These are phyloP conservation scores for Suillus occidentalis DNA, from an alignment of 768 basidiomycete genomes.

Conservation along the genomic window DNA sequence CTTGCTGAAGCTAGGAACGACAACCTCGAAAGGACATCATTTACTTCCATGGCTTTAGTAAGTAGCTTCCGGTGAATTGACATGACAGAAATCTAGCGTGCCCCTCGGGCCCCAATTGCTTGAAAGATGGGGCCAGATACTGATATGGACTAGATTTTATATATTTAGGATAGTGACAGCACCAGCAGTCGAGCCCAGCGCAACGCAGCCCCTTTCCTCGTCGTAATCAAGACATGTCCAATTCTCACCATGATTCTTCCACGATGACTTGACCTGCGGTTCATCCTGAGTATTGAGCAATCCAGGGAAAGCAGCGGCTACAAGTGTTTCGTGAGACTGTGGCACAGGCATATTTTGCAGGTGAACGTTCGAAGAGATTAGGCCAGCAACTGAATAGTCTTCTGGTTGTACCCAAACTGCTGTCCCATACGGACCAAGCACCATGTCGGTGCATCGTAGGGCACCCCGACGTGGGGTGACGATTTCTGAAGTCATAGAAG, in stretches of 20 bases:
- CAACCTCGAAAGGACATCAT: background rate
- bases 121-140: background rate
- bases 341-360: slow-evolving; percentile 16
- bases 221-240: slow-evolving; percentile 67
- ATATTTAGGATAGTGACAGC: slow-evolving; percentile 42
- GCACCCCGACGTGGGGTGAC: slow-evolving; percentile 45
- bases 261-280: slow-evolving; percentile 32
- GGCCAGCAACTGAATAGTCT: slow-evolving; percentile 41
- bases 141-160: slow-evolving; percentile 9
- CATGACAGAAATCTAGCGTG: background rate
- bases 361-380: slow-evolving; percentile 28
- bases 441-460: slow-evolving; percentile 53
- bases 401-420: slow-evolving; percentile 64
- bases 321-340: slow-evolving; percentile 39
- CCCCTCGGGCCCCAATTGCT: no score
- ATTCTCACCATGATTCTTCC: slow-evolving; percentile 34
- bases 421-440: slow-evolving; percentile 55
- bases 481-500: slow-evolving; percentile 36
- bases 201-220: slow-evolving; percentile 54
- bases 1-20: background rate
- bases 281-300: slow-evolving; percentile 16
- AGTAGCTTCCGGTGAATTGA: background rate
- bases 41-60: background rate
- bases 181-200: slow-evolving; percentile 51
- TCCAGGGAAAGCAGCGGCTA: slow-evolving; percentile 53